Evolutionary conservation across 75 land plant genomes (phyloP).

Genomic region (Selaginella moellendorffii): DNA sequence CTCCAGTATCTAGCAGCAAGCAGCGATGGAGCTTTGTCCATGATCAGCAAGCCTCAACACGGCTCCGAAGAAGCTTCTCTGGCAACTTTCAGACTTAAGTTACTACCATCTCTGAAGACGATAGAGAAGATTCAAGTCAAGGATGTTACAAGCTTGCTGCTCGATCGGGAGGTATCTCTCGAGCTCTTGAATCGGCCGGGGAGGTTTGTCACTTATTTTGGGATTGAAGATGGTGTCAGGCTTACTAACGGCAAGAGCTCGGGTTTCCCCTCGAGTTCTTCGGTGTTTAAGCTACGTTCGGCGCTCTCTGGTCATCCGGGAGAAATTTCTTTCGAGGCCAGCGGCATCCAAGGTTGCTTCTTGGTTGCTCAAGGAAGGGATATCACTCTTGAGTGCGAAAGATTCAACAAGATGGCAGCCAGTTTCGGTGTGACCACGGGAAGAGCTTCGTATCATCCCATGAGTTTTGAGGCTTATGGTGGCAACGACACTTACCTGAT

Average conservation of each 20-base stretch:
- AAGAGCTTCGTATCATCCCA: constrained; percentile 48
- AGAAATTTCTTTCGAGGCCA: constrained; percentile 50
- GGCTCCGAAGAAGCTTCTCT: constrained; percentile 18
- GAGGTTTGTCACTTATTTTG: constrained; percentile 32
- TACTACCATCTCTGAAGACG: not conserved
- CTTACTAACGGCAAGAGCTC: not conserved
- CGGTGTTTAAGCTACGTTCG: constrained; percentile 26
- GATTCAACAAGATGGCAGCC: constrained; percentile 16
- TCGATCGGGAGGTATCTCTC: constrained; percentile 34
- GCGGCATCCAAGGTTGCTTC: constrained; percentile 26
- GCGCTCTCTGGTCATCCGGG: constrained; percentile 35
- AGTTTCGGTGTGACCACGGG: constrained; percentile 41
- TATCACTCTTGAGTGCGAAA: not conserved
- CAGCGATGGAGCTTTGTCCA: constrained; percentile 8
- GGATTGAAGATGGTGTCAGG: constrained; percentile 11
- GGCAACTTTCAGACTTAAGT: constrained; percentile 16
- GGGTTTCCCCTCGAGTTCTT: not conserved
- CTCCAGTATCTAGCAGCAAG: not conserved
- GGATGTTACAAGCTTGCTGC: not conserved
- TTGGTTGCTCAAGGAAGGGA: constrained; percentile 12
- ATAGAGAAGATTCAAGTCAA: not conserved
- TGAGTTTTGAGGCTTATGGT: constrained; percentile 72
- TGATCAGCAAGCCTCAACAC: constrained; percentile 14
- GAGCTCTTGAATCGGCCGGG: constrained; percentile 69
- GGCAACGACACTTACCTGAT: constrained; percentile 38